Evolutionary conservation across 176 grass and related monocot genomes (phyloP), one percentile per base, ranked within the genome.

Genomic region (Oryza meyeriana): DNA sequence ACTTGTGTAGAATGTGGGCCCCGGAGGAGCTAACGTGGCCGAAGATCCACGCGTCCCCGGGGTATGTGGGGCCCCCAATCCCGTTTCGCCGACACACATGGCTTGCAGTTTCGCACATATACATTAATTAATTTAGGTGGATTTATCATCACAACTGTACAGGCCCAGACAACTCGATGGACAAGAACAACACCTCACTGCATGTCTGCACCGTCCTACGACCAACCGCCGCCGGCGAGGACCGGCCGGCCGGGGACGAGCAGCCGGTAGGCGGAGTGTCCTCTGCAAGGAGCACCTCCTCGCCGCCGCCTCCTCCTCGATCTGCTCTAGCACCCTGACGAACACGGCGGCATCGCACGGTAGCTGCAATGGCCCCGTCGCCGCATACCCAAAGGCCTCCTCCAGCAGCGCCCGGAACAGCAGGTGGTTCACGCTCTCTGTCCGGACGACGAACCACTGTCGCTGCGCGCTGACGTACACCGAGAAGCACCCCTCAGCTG

Each of bases 331-430:
- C 57, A 94, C 83, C 57, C 58, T 22, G 36, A 61, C 42, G 2
- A 94, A 94, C 57, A 17, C 77, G n/a, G 68, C 85, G 24, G 77
- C 39, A 39, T 69, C 69, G 85, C 91, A 93, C 29, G 91, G 88
- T 38, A 93, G 91, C 85, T 65, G 64, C 24, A 93, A 77, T 61
- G 91, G 91, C 18, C 91, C 91, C 11, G n/a, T 41, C 11, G 63
- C 83, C 0, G 88, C 32, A 64, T 88, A 93, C 41, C 91, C 85
- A 78, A 85, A 90, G 69, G 6, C 88, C 74, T 93, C 85, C 61
- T 90, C 75, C 66, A 93, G 82, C 64, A 93, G 79, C 55, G 24
- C 28, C 50, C 63, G 66, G 78, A 93, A 93, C 62, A 90, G 88
- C 24, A 78, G 82, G 82, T 93, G 91, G 85, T 85, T 85, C 14